A percentile compares a stretch with the other conserved stretches of the same genome.
Evolutionary conservation across 1,284 basidiomycete species (phyloP).

Genomic region (Naganishia sp.): DNA sequence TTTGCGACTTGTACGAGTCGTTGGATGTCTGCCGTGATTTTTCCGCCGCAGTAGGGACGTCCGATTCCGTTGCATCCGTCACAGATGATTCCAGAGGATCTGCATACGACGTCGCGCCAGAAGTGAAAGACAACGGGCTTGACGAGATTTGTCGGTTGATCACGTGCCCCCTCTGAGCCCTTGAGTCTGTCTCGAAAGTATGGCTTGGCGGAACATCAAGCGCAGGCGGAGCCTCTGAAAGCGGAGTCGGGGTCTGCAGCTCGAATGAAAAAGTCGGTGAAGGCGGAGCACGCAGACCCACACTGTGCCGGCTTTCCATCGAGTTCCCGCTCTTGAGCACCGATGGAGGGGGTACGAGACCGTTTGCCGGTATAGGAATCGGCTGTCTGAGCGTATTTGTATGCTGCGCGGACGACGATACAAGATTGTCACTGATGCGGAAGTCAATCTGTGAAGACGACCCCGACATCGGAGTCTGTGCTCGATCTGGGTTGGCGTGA

Average conservation of each 20-base stretch:
- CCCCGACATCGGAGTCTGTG: background rate
- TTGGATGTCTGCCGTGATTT: too few relatives aligned
- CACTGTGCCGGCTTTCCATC: background rate
- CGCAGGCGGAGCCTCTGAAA: conserved; percentile 1
- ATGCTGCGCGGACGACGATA: too few relatives aligned
- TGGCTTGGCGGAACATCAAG: too few relatives aligned
- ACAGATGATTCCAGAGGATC: background rate
- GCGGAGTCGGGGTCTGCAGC: conserved; percentile 19
- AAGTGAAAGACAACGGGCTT: conserved; percentile 5
- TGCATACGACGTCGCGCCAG: background rate
- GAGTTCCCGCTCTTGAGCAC: conserved; percentile 2
- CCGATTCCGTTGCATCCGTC: conserved; percentile 5
- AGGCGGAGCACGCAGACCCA: conserved; percentile 6
- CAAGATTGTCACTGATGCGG: background rate
- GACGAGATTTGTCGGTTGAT: background rate
- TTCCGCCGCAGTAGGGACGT: too few relatives aligned
- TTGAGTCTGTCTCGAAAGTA: background rate
- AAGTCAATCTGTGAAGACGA: background rate
- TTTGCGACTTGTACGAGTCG: background rate
- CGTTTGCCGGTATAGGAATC: conserved; percentile 16
- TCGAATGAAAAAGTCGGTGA: conserved; percentile 25
- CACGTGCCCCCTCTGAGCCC: too few relatives aligned
- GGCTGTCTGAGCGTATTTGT: conserved; percentile 5
- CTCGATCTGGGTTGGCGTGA: background rate
- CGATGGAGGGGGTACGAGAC: conserved; percentile 27